Evolutionary conservation across 345 rosid genomes (phyloP), one percentile per base, ranked within the genome.

Genomic region (Excoecaria cochinchinensis): DNA sequence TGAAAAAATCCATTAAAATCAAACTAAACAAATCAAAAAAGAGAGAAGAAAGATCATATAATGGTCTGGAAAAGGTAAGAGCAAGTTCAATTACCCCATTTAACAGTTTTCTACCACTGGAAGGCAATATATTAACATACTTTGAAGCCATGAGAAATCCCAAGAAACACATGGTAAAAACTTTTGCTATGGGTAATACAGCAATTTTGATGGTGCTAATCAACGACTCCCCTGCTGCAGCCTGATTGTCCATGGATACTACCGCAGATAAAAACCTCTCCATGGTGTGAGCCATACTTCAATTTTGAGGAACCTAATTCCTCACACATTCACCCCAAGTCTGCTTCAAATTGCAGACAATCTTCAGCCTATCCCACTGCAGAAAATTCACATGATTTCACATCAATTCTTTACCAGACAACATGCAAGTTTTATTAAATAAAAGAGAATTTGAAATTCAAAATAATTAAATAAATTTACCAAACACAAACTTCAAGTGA

Each of bases 141-240:
- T 96, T 96, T 79, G 98, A 93, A 46, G 99, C 99, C 98, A 96
- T 96, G 15, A 96, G 90, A 76, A 92, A 95, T 4, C 99, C 99
- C 80, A 96, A 69, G 79, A 92, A 93, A 81, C 99, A 96, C 83
- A 93, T 84, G 8, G 98, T 92, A 84, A 96, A 93, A 11, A 96
- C 98, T 80, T 96, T 93, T 0, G 97, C 98, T n/a, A 96, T 92
- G 8, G 99, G 99, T 71, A 96, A 66, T 46, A 96, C 97, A 0
- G 97, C 99, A 79, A 93, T 93, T 82, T 85, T 93, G 71, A 96
- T 90, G 13, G 92, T 84, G 51, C 84, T 88, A 0, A 88, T 14
- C 69, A 91, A 46, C 6, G 99, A 87, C 80, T 85, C 87, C n/a
- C 90, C 91, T 2, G 69, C 91, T 2, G 69, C 84, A 36, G 50